Evolutionary conservation across 140 eudicot species (phyloP).

Genomic region (Oenanthe javanica): DNA sequence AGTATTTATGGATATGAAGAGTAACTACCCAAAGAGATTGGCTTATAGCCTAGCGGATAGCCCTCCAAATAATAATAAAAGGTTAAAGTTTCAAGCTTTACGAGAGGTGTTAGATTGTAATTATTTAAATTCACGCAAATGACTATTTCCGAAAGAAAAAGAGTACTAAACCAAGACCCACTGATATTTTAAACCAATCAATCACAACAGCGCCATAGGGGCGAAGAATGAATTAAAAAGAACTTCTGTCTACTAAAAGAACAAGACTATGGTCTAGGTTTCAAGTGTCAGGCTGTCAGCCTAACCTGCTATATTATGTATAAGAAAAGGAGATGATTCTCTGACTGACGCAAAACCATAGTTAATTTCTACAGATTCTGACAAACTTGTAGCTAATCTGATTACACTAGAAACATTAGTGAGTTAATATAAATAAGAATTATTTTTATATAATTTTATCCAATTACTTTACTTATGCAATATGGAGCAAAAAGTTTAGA

Average conservation of each 20-base stretch:
- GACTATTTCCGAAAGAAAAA: background rate
- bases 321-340: background rate
- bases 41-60: background rate
- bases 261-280: background rate
- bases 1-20: constrained; percentile 5
- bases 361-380: background rate
- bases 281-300: background rate
- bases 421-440: no score
- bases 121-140: background rate
- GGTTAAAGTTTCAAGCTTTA: background rate
- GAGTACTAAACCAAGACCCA: background rate
- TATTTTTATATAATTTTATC: no score
- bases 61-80: background rate
- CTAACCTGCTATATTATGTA: background rate
- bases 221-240: background rate
- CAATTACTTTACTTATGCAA: no score
- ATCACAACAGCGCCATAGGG: background rate
- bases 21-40: background rate
- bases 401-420: background rate
- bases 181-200: no score
- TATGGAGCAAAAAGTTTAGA: no score
- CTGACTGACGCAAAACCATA: background rate
- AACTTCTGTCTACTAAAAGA: background rate
- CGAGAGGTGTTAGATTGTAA: background rate
- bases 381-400: background rate